Evolutionary conservation across 805 yeast genomes (phyloP).

Genomic region (Cyberlindnera euphorbiae): DNA sequence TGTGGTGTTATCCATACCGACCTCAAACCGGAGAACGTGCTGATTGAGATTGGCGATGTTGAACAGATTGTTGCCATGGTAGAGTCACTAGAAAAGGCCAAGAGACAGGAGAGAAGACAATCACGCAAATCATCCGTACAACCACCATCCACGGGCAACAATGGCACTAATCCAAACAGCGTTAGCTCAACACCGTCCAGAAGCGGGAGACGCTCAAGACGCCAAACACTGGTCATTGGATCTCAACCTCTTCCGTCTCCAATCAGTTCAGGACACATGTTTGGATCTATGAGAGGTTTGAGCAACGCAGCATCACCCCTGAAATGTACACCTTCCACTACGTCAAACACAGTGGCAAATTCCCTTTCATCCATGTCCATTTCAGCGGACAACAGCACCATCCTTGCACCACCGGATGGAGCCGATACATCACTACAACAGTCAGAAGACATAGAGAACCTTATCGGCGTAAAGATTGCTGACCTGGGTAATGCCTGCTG

Average conservation of each 20-base stretch:
- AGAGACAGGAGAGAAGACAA: conserved; percentile 36
- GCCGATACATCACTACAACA: too few relatives aligned
- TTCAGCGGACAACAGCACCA: conserved; percentile 27
- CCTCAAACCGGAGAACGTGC: conserved; percentile 68
- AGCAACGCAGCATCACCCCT: conserved; percentile 8
- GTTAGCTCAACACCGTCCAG: conserved; percentile 23
- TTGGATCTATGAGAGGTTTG: conserved; percentile 4
- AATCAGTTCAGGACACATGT: conserved; percentile 44
- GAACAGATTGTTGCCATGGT: conserved; percentile 69
- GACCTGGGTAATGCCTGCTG: conserved; percentile 78
- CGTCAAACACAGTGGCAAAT: conserved; percentile 26
- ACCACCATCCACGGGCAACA: conserved; percentile 13
- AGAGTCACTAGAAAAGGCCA: conserved; percentile 48
- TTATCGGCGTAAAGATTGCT: conserved; percentile 80
- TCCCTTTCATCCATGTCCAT: conserved; percentile 38
- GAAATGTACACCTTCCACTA: conserved; percentile 8
- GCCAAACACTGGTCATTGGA: conserved; percentile 78
- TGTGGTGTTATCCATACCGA: conserved; percentile 77
- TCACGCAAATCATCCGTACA: conserved; percentile 26
- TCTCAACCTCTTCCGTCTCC: conserved; percentile 94
- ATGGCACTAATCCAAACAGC: conserved; percentile 21
- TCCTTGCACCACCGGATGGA: conserved; percentile 4
- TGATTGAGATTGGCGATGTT: conserved; percentile 79
- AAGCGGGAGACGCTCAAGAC: conserved; percentile 46
- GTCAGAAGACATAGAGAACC: conserved; percentile 36